Conservation (phyloP, 768 basidiomycete species). For the Trametes cinnabarina region DNA sequence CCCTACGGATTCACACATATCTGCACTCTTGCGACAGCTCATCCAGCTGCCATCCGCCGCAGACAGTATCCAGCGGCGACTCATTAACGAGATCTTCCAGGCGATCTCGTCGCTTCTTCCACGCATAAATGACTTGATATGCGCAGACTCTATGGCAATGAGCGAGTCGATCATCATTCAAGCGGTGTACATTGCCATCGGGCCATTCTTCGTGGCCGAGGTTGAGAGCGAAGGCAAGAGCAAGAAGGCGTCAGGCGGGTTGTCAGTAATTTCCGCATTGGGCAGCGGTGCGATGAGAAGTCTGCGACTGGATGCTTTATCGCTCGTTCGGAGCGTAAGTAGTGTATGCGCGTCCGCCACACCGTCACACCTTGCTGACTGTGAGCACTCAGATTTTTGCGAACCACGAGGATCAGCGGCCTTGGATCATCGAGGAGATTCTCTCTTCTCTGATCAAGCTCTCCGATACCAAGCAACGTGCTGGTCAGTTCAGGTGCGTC, state of each 20-base stretch:
- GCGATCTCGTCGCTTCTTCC: slow-evolving; percentile 70
- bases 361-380: background rate
- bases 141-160: slow-evolving; percentile 71
- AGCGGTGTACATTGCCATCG: slow-evolving; percentile 89
- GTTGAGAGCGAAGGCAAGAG: slow-evolving; percentile 50
- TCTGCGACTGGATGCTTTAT: slow-evolving; percentile 76
- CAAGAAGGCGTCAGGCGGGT: slow-evolving; percentile 35
- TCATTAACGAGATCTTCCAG: slow-evolving; percentile 70
- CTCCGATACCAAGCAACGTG: slow-evolving; percentile 85
- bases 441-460: slow-evolving; percentile 85
- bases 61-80: slow-evolving; percentile 37
- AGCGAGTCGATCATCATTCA: slow-evolving; percentile 91
- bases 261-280: slow-evolving; percentile 42
- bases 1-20: slow-evolving; percentile 41
- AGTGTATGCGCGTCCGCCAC: background rate
- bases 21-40: slow-evolving; percentile 53
- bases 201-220: slow-evolving; percentile 91
- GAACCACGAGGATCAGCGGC: slow-evolving; percentile 84
- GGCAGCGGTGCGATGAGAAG: slow-evolving; percentile 81
- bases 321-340: slow-evolving; percentile 81
- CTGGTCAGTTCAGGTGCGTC: slow-evolving; percentile 81
- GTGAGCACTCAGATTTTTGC: slow-evolving; percentile 70
- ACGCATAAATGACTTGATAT: slow-evolving; percentile 70
- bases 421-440: slow-evolving; percentile 99
- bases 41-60: slow-evolving; percentile 39